Evolutionary conservation across 2,329 filamentous ascomycete genomes (phyloP), one percentile per base, ranked within the genome.

Genomic region (Xylariomycetidae sp.): DNA sequence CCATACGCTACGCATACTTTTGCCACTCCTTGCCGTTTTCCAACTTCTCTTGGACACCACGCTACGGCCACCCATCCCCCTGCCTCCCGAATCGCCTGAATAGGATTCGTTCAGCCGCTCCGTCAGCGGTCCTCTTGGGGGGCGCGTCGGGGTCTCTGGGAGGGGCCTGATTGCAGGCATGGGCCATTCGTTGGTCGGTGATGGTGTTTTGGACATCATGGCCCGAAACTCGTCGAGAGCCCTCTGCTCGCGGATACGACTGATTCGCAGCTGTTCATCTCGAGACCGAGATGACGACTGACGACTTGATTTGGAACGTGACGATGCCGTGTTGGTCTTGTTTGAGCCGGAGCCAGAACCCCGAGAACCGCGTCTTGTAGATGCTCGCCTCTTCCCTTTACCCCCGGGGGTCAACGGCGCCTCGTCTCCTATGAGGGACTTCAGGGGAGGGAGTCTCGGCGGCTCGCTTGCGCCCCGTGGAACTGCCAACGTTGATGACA

Each of bases 91-190:
- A 11, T 26, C 16, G 19, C 20, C n/a, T 23, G 33, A 27, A 14
- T 36, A 34, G 25, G 22, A 36, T 25, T 37, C 41, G 13, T 45
- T 49, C 4, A 37, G 22, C n/a, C 38, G 41, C 20, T 46, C 37
- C n/a, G 27, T 27, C 9, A 46, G 25, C 14, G 43, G 46, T 4
- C n/a, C 29, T 29, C 41, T 37, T 9, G 33, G 27, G 7, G 27
- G n/a, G 23, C 38, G 42, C 13, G 40, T 40, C 16, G 49, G 47
- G 8, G 50, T 51, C 33, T 48, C 43, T 4, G 51, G 49, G 22
- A 51, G 29, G 3, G 44, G 41, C 28, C 46, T 25, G 15, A 37
- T 17, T 12, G 37, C 32, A 6, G 39, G 28, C 9, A 27, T 27
- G 10, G 31, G 8, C 41, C 49, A 42, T 15, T 42, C 37, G 16